Conservation (phyloP, 1,284 basidiomycete genomes). For the Heliocybe sulcata region DNA sequence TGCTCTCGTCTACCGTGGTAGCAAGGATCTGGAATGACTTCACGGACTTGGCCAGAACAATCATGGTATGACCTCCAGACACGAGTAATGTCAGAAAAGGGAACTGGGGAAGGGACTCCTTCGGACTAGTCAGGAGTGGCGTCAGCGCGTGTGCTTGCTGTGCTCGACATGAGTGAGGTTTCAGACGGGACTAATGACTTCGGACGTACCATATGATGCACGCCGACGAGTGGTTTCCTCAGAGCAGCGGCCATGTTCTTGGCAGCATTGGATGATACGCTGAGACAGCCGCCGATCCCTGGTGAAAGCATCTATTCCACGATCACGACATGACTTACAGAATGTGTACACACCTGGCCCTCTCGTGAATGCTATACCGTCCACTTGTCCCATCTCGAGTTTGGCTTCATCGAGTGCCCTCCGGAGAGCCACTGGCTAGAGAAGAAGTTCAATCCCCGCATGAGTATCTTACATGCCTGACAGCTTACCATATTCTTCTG, state of each 20-base stretch:
- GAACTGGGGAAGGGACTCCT: constrained; percentile 49
- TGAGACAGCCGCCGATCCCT: constrained; percentile 79
- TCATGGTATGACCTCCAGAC: constrained; percentile 87
- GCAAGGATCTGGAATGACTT: constrained; percentile 67
- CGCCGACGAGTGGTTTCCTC: constrained; percentile 77
- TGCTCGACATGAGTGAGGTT: constrained; percentile 5
- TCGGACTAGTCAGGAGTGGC: constrained; percentile 61
- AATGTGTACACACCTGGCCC: constrained; percentile 62
- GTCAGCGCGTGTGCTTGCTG: constrained; percentile 95
- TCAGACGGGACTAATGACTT: neutral
- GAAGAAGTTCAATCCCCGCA: neutral
- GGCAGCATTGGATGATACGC: constrained; percentile 72
- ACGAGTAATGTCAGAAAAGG: constrained; percentile 86
- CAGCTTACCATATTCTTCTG: constrained; percentile 66
- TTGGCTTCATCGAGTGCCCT: constrained; percentile 62
- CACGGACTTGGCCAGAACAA: constrained; percentile 64
- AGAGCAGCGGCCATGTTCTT: constrained; percentile 74
- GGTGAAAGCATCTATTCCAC: neutral
- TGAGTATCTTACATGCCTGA: neutral
- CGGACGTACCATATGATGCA: constrained; percentile 84
- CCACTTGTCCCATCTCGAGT: constrained; percentile 54
- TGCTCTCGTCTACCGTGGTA: constrained; percentile 68
- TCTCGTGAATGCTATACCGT: constrained; percentile 87
- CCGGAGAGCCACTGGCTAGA: constrained; percentile 67
- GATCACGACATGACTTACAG: neutral